Conservation (phyloP, 1,284 basidiomycete species). For the Irpex sp. region DNA sequence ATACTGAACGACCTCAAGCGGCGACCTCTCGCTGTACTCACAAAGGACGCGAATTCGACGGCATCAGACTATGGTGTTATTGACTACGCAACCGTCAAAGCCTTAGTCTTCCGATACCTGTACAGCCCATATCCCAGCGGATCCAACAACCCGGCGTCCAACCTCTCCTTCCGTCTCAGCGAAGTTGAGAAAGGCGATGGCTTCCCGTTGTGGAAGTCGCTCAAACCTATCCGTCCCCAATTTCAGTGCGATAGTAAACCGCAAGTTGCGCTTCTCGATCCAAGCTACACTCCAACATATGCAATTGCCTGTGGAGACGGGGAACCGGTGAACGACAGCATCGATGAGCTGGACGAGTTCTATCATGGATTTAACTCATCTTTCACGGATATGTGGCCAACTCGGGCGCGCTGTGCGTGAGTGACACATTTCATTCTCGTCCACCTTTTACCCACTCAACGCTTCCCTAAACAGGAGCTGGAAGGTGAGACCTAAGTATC, state of each 20-base stretch:
- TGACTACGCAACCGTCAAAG: slow-evolving; percentile 11
- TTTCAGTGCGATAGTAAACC: slow-evolving; percentile 1
- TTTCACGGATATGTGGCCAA: slow-evolving; percentile 9
- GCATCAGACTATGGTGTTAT: slow-evolving; percentile 11
- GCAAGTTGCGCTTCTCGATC: background rate
- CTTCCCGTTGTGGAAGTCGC: background rate
- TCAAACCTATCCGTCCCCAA: background rate
- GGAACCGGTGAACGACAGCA: background rate
- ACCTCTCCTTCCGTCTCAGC: slow-evolving; percentile 3
- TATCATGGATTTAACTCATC: background rate
- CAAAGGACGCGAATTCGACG: background rate
- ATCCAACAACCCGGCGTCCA: background rate
- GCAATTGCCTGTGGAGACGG: slow-evolving; percentile 8
- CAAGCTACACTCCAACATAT: background rate
- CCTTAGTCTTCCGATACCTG: slow-evolving; percentile 8
- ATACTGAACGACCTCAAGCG: slow-evolving; percentile 8
- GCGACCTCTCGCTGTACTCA: slow-evolving; percentile 2
- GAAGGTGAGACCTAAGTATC: slow-evolving; percentile 13
- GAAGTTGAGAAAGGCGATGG: slow-evolving; percentile 9
- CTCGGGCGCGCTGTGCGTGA: slow-evolving; percentile 4
- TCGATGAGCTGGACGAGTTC: slow-evolving; percentile 6
- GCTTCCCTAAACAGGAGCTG: slow-evolving; percentile 10
- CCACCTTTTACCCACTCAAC: background rate
- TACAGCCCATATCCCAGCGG: slow-evolving; percentile 10
- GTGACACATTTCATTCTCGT: background rate